Evolutionary conservation across 1,284 basidiomycete genomes (phyloP).

Genomic region (Puccinia brachypodii): DNA sequence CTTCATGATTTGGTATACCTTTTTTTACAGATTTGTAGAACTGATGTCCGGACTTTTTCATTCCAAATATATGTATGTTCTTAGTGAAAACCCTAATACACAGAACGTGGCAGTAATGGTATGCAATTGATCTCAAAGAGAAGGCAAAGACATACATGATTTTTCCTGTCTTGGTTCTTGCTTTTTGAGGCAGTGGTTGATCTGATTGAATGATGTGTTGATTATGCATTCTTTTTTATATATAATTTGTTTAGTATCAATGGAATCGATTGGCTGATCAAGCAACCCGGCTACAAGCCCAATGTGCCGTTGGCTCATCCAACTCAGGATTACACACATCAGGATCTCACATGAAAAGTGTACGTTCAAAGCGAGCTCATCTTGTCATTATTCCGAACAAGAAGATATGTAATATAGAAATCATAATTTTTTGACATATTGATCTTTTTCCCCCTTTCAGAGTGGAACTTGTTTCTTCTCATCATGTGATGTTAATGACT

Average conservation of each 20-base stretch:
- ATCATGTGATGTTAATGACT: neutral
- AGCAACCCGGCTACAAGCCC: conserved; percentile 7
- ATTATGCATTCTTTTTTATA: neutral
- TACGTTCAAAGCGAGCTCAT: neutral
- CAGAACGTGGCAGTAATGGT: conserved; percentile 33
- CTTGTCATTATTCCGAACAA: no score
- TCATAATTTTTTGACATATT: neutral
- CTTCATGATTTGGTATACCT: neutral
- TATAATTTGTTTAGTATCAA: conserved; percentile 17
- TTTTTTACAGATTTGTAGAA: neutral
- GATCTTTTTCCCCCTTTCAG: neutral
- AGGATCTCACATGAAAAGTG: neutral
- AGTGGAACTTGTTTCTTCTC: conserved; percentile 23
- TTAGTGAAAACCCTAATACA: neutral
- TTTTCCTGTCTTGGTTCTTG: no score
- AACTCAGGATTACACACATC: neutral
- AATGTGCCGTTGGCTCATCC: neutral
- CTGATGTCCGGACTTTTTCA: neutral
- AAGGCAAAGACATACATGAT: no score
- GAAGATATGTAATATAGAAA: neutral
- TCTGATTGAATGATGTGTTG: no score
- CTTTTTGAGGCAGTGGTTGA: no score
- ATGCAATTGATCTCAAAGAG: neutral
- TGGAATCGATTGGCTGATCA: conserved; percentile 21
- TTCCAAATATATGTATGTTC: neutral